These are phyloP conservation scores for Senecio squalidus DNA, from an alignment of 140 eudicot species.

Conservation along the genomic window DNA sequence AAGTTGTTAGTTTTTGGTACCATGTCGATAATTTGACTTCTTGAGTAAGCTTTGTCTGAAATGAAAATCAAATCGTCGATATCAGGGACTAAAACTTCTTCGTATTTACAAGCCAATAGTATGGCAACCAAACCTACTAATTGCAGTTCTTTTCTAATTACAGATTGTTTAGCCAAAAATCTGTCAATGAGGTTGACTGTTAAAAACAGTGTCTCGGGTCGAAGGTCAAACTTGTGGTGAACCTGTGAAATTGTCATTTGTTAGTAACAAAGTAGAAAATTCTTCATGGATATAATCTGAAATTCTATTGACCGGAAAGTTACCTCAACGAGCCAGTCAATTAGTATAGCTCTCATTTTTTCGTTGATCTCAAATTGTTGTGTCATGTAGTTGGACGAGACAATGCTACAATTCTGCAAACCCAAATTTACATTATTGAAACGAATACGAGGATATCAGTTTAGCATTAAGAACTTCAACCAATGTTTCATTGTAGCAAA, in stretches of 20 bases:
- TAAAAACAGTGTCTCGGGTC: conserved; percentile 71
- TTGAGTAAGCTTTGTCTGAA: conserved; percentile 82
- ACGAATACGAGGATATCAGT: too few relatives aligned
- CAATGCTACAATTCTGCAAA: conserved; percentile 63
- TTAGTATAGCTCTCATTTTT: conserved; percentile 83
- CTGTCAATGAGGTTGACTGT: conserved; percentile 82
- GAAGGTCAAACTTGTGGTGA: conserved; percentile 85
- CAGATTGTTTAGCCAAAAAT: conserved; percentile 60
- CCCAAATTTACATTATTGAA: too few relatives aligned
- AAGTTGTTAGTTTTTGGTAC: conserved; percentile 34
- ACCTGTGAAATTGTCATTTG: conserved; percentile 47
- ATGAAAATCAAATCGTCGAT: conserved; percentile 78
- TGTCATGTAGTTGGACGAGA: conserved; percentile 61
- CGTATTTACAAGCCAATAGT: conserved; percentile 94
- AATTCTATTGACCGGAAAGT: neutral
- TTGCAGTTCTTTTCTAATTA: conserved; percentile 80
- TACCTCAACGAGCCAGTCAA: conserved; percentile 98
- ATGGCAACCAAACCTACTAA: conserved; percentile 80
- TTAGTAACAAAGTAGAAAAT: conserved; percentile 7
- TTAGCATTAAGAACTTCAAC: too few relatives aligned
- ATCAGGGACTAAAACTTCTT: conserved; percentile 82
- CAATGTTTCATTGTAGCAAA: neutral
- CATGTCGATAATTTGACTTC: conserved; percentile 74
- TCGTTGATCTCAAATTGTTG: conserved; percentile 83
- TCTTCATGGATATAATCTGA: neutral